Evolutionary conservation across 2,329 filamentous ascomycete genomes (phyloP).

Genomic region (Neofusicoccum sp.): DNA sequence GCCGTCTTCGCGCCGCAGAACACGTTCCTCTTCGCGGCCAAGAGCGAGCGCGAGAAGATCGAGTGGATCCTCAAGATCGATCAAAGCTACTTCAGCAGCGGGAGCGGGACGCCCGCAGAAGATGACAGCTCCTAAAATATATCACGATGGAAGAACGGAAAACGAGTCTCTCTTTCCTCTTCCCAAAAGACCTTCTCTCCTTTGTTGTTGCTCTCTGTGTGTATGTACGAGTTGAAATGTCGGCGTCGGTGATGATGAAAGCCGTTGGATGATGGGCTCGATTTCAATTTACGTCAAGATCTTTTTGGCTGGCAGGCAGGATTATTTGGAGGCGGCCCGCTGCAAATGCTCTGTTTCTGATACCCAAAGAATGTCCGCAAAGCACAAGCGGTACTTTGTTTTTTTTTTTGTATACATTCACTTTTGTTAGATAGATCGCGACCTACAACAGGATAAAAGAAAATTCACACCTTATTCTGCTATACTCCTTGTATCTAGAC

Average conservation of each 20-base stretch:
- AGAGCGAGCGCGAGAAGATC: conserved; percentile 87
- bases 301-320: conserved; percentile 13
- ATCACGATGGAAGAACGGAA: not conserved
- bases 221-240: conserved; percentile 8
- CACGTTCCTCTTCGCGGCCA: conserved; percentile 90
- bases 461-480: not conserved
- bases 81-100: conserved; percentile 65
- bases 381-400: conserved; percentile 4
- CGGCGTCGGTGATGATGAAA: conserved; percentile 2
- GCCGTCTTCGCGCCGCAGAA: conserved; percentile 93
- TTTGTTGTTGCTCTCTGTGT: conserved; percentile 4
- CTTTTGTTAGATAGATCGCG: not conserved
- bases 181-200: not conserved
- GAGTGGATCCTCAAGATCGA: conserved; percentile 98
- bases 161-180: conserved; percentile 11
- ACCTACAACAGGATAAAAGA: conserved; percentile 12
- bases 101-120: conserved; percentile 27
- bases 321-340: conserved; percentile 15
- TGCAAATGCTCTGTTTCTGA: conserved; percentile 18
- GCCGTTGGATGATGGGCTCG: not conserved
- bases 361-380: conserved; percentile 18
- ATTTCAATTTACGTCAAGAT: no score
- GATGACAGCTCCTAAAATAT: conserved; percentile 26
- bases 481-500: no score
- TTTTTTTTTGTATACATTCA: not conserved